Percentiles rank a stretch among this genome's conserved stretches.
Conservation (phyloP, 1,284 basidiomycete genomes). For the Sanghuangporus baumii region DNA sequence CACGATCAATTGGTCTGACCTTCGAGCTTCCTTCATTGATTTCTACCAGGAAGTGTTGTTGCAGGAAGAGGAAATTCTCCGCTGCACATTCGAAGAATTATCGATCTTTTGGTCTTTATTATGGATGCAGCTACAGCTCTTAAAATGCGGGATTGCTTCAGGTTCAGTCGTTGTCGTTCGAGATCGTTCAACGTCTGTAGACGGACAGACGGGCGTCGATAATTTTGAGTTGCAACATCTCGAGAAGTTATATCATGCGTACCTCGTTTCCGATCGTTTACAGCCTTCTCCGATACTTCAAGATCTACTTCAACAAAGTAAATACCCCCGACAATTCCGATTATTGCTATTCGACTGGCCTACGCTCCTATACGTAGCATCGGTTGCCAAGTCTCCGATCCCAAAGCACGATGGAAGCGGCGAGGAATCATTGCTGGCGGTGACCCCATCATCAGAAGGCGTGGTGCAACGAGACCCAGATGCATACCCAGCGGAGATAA, state of each 20-base stretch:
- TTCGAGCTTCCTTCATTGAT: conserved; percentile 51
- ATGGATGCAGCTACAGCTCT: conserved; percentile 61
- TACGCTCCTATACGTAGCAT: conserved; percentile 53
- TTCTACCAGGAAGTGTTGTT: conserved; percentile 43
- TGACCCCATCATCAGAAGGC: conserved; percentile 23
- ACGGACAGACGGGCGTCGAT: conserved; percentile 32
- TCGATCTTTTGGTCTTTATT: conserved; percentile 52
- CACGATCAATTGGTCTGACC: conserved; percentile 40
- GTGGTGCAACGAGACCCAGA: conserved; percentile 25
- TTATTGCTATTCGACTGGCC: conserved; percentile 63
- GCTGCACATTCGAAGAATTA: conserved; percentile 60
- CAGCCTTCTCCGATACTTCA: conserved; percentile 40
- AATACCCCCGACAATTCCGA: conserved; percentile 32
- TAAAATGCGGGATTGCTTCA: conserved; percentile 58
- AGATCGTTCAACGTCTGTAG: conserved; percentile 27
- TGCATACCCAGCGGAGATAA: conserved; percentile 50
- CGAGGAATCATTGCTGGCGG: conserved; percentile 43
- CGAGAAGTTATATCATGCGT: conserved; percentile 45
- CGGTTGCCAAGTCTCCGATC: conserved; percentile 47
- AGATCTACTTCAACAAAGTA: conserved; percentile 47
- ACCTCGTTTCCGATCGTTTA: conserved; percentile 38
- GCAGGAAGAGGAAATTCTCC: conserved; percentile 37
- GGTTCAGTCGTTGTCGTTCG: conserved; percentile 52
- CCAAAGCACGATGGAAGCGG: conserved; percentile 25
- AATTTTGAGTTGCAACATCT: conserved; percentile 56